phyloP scores from a whole-genome alignment of 768 basidiomycete species.

The Macrolepiota albuminosa region DNA sequence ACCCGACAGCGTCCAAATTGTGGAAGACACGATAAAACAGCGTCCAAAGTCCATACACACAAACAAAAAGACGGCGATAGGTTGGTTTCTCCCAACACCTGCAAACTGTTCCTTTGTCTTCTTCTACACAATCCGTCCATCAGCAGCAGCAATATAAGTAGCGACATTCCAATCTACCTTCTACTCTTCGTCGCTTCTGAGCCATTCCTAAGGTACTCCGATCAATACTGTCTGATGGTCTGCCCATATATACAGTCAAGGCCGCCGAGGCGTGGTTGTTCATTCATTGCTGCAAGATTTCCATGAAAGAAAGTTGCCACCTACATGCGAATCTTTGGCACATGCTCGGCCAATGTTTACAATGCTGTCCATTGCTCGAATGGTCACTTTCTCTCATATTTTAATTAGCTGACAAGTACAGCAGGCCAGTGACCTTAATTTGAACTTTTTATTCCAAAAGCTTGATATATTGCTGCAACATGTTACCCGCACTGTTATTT shows the following conservation, averaged over 20 bases:
- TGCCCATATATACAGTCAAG: not conserved
- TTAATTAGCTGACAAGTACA: not conserved
- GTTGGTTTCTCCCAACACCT: not conserved
- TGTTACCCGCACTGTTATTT: not conserved
- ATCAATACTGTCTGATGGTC: not conserved
- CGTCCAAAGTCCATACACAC: slow-evolving; percentile 43
- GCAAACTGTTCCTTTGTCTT: not conserved
- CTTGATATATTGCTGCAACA: not conserved
- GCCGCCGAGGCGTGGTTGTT: not conserved
- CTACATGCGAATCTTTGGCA: not conserved
- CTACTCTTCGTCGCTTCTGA: not conserved
- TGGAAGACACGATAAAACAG: slow-evolving; percentile 77
- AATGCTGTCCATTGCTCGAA: not conserved
- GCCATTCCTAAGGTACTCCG: not conserved
- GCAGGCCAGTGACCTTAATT: not conserved
- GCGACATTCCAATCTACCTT: not conserved
- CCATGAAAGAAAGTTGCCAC: not conserved
- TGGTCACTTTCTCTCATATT: not conserved
- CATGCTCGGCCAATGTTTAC: not conserved
- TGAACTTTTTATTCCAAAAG: not conserved
- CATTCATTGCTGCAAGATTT: not conserved
- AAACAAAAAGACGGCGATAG: slow-evolving; percentile 30
- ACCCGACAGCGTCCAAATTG: slow-evolving; percentile 67
- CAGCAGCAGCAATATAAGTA: not conserved
- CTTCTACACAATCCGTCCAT: not conserved